phyloP scores from a whole-genome alignment of 495 filamentous ascomycete species.

The Tuber brumale region DNA sequence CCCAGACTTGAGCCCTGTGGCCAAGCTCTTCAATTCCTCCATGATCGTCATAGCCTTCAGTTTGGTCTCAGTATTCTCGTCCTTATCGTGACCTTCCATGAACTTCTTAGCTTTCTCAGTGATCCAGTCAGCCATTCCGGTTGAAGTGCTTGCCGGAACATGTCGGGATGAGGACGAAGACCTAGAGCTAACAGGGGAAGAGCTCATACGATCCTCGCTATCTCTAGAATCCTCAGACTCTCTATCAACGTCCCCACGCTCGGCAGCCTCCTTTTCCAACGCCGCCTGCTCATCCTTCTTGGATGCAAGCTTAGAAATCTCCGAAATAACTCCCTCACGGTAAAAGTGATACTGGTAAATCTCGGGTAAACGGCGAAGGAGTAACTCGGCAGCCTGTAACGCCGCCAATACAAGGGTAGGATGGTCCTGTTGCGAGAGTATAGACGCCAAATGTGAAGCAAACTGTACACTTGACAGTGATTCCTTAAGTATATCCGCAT shows the following conservation, averaged over 20 bases:
- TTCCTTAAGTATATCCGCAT: slow-evolving; percentile 73
- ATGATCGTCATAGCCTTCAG: slow-evolving; percentile 72
- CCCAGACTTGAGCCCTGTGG: slow-evolving; percentile 42
- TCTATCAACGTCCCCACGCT: slow-evolving; percentile 41
- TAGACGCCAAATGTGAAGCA: slow-evolving; percentile 92
- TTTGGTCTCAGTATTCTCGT: slow-evolving; percentile 62
- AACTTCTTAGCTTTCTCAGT: slow-evolving; percentile 70
- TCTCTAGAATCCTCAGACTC: slow-evolving; percentile 39
- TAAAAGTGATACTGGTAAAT: slow-evolving; percentile 97
- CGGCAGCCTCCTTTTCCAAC: slow-evolving; percentile 48
- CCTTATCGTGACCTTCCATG: slow-evolving; percentile 71
- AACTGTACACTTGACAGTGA: slow-evolving; percentile 87
- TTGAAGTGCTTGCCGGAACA: slow-evolving; percentile 50
- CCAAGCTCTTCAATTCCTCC: slow-evolving; percentile 62
- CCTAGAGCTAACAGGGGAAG: slow-evolving; percentile 60
- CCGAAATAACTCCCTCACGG: slow-evolving; percentile 90
- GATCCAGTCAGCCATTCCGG: slow-evolving; percentile 66
- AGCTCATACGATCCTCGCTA: slow-evolving; percentile 51
- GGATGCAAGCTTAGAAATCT: slow-evolving; percentile 69
- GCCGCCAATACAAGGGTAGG: slow-evolving; percentile 77
- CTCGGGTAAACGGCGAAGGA: slow-evolving; percentile 71
- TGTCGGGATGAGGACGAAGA: slow-evolving; percentile 53
- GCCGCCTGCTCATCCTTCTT: slow-evolving; percentile 37
- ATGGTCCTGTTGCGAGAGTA: slow-evolving; percentile 93
- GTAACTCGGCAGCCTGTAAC: slow-evolving; percentile 77